phyloP scores from a whole-genome alignment of 495 filamentous ascomycete species.

The Aspergillus ostianus region DNA sequence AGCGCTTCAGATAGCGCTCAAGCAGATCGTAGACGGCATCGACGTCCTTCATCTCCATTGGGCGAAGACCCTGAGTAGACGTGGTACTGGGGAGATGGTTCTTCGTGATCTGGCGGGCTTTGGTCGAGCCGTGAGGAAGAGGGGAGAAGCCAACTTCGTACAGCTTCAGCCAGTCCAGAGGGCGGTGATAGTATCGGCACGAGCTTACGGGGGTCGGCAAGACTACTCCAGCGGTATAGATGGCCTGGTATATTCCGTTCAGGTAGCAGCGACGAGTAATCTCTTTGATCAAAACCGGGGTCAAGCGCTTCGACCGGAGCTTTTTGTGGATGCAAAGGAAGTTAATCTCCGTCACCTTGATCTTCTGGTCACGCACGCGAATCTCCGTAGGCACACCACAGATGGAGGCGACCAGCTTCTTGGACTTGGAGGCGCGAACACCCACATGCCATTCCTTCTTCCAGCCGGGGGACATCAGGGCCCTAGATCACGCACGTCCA shows the following conservation, averaged over 20 bases:
- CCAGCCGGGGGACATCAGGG: constrained; percentile 94
- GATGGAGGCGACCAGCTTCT: constrained; percentile 90
- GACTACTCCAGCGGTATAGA: constrained; percentile 90
- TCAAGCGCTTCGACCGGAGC: constrained; percentile 84
- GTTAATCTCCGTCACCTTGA: constrained; percentile 89
- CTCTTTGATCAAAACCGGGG: constrained; percentile 94
- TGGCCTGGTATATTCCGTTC: constrained; percentile 82
- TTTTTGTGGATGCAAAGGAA: constrained; percentile 99
- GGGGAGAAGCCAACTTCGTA: constrained; percentile 90
- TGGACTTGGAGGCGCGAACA: constrained; percentile 72
- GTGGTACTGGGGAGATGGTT: constrained; percentile 74
- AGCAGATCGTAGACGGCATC: constrained; percentile 72
- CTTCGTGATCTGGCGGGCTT: constrained; percentile 72
- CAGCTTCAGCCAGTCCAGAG: constrained; percentile 91
- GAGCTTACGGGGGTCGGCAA: constrained; percentile 88
- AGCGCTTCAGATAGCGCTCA: constrained; percentile 72
- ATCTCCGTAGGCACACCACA: constrained; percentile 82
- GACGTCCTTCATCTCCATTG: constrained; percentile 81
- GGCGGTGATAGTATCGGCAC: constrained; percentile 90
- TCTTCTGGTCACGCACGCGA: constrained; percentile 69
- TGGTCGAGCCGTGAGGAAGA: constrained; percentile 76
- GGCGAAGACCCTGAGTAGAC: constrained; percentile 67
- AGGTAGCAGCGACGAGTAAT: constrained; percentile 88
- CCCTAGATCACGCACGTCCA: constrained; percentile 51
- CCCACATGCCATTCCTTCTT: constrained; percentile 92